A percentile compares a stretch with the other conserved stretches of the same genome.
These are phyloP conservation scores for Lactarius tabidus DNA, from an alignment of 768 basidiomycete genomes.

Conservation along the genomic window DNA sequence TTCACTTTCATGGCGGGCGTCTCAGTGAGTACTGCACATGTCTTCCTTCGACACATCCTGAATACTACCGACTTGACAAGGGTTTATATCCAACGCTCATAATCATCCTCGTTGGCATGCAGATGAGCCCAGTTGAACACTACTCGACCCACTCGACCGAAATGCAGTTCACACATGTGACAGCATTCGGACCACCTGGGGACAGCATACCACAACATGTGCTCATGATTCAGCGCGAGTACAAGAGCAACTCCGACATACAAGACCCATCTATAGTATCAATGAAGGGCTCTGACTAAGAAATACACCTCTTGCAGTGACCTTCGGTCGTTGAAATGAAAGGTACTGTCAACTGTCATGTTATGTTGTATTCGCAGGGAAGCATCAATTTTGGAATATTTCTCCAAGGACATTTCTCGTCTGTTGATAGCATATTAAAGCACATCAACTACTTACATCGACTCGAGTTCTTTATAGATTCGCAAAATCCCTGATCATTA, in stretches of 20 bases:
- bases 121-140: constrained; percentile 19
- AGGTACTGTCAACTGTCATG: too few species aligned
- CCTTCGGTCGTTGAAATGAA: too few species aligned
- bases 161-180: not conserved
- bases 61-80: not conserved
- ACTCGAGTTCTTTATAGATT: too few species aligned
- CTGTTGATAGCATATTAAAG: too few species aligned
- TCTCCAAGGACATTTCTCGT: too few species aligned
- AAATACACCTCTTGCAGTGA: constrained; percentile 1
- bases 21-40: constrained; percentile 2
- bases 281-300: constrained; percentile 1
- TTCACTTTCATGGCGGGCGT: constrained; percentile 2
- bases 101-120: constrained; percentile 15
- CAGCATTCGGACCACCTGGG: not conserved
- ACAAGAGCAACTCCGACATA: constrained; percentile 1
- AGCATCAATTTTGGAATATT: too few species aligned
- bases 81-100: constrained; percentile 16
- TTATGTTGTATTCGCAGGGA: too few species aligned
- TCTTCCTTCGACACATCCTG: not conserved
- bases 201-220: not conserved
- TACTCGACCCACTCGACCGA: constrained; percentile 4
- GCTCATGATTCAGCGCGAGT: constrained; percentile 1
- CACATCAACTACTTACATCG: too few species aligned
- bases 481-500: too few species aligned
- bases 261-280: constrained; percentile 8